Percentiles rank a stretch among this genome's conserved stretches.
phyloP scores from a whole-genome alignment of 1,284 basidiomycete species.

The Hemileia vastatrix region DNA sequence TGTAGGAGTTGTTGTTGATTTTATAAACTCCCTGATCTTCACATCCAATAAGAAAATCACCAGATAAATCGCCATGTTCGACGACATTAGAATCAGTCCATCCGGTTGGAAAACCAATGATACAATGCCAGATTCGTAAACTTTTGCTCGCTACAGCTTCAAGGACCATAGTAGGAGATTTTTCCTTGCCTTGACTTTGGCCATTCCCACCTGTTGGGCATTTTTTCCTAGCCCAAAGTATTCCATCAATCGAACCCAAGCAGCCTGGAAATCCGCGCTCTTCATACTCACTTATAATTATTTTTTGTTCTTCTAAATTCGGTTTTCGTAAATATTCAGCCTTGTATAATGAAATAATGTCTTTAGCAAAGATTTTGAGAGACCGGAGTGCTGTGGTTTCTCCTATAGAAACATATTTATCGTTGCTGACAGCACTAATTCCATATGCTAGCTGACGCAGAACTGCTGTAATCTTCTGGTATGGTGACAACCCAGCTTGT shows the following conservation, averaged over 20 bases:
- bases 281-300: background rate
- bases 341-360: background rate
- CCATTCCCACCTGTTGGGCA: background rate
- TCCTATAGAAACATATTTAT: slow-evolving; percentile 1
- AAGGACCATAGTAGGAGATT: background rate
- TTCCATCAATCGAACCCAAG: background rate
- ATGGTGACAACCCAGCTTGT: background rate
- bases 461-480: background rate
- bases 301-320: background rate
- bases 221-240: slow-evolving; percentile 5
- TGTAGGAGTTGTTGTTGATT: background rate
- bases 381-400: background rate
- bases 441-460: slow-evolving; percentile 1
- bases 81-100: too few relatives aligned
- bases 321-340: background rate
- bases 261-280: background rate
- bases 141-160: background rate
- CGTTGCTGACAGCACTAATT: background rate
- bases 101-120: too few relatives aligned
- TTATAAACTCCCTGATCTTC: background rate
- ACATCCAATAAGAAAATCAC: background rate
- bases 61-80: background rate
- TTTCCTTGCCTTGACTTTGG: slow-evolving; percentile 2
- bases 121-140: background rate
- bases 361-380: background rate